phyloP scores from a whole-genome alignment of 2,329 filamentous ascomycete species.

The Sporothrix pseudoabietina region DNA sequence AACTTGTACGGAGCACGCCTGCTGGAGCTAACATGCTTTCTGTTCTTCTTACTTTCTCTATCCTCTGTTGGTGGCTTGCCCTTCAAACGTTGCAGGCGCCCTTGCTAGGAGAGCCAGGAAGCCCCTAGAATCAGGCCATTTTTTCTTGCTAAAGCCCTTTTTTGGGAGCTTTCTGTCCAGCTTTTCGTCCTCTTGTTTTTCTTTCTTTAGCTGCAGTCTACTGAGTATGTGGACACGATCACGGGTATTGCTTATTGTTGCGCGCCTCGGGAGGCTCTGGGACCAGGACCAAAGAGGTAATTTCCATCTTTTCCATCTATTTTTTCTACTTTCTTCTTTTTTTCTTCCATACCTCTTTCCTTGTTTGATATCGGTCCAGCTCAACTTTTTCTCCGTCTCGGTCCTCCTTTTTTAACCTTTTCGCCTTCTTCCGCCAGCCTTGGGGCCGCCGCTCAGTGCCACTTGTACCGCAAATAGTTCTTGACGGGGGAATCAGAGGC shows the following conservation, averaged over 20 bases:
- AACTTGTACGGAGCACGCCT: not conserved
- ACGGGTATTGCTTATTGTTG: constrained; percentile 11
- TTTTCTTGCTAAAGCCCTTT: not conserved
- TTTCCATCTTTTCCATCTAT: not conserved
- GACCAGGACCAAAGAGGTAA: constrained; percentile 7
- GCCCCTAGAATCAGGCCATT: not conserved
- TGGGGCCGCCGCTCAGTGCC: not conserved
- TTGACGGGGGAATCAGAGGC: not conserved
- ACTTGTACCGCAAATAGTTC: not conserved
- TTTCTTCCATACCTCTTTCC: not conserved
- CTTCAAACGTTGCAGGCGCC: constrained; percentile 14
- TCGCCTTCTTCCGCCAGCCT: not conserved
- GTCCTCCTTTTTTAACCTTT: constrained; percentile 5
- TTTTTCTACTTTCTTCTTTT: not conserved
- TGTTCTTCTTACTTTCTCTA: no score
- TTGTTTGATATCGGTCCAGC: not conserved
- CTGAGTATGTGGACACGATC: not conserved
- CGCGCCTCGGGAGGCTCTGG: not conserved
- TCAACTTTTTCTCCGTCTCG: not conserved
- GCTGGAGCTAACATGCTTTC: no score
- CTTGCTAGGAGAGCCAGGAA: not conserved
- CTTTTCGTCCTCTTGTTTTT: not conserved
- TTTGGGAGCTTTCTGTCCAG: no score
- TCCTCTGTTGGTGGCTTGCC: not conserved
- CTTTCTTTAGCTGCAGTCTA: not conserved